Percentiles rank a stretch among this genome's conserved stretches.
These are phyloP conservation scores for Medakamo hakoo DNA, from an alignment of 139 green algal genomes.

Conservation along the genomic window DNA sequence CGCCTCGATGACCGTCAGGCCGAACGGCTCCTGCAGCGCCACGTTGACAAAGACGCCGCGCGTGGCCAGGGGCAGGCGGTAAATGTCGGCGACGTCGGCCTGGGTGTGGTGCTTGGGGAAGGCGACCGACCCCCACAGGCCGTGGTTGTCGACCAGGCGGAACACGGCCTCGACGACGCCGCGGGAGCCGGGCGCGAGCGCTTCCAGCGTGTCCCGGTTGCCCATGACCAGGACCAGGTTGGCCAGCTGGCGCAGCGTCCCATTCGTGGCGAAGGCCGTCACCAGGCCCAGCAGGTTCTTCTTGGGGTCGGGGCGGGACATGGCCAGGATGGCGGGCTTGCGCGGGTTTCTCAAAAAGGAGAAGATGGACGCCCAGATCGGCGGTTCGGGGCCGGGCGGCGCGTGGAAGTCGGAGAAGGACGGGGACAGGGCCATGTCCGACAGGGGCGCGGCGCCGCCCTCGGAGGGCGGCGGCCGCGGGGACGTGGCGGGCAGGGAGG, in stretches of 20 bases:
- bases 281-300: constrained; percentile 95
- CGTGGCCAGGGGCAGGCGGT: constrained; percentile 56
- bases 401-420: too few species aligned
- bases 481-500: too few species aligned
- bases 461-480: not conserved
- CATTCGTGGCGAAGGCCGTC: constrained; percentile 53
- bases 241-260: constrained; percentile 62
- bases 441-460: too few species aligned
- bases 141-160: constrained; percentile 80
- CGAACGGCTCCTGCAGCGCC: constrained; percentile 87
- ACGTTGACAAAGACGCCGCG: constrained; percentile 73
- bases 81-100: constrained; percentile 86
- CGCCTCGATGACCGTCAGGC: constrained; percentile 86
- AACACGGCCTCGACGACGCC: constrained; percentile 72
- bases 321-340: constrained; percentile 87
- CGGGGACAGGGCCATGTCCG: not conserved
- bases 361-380: constrained; percentile 43
- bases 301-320: constrained; percentile 83
- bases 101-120: constrained; percentile 88
- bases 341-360: constrained; percentile 78
- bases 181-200: constrained; percentile 48
- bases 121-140: constrained; percentile 67
- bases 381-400: constrained; percentile 18
- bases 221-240: constrained; percentile 94
- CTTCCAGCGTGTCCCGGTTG: constrained; percentile 76